Percentiles rank a stretch among this genome's conserved stretches.
Evolutionary conservation across 768 basidiomycete genomes (phyloP).

Genomic region (Lactarius psammicola): DNA sequence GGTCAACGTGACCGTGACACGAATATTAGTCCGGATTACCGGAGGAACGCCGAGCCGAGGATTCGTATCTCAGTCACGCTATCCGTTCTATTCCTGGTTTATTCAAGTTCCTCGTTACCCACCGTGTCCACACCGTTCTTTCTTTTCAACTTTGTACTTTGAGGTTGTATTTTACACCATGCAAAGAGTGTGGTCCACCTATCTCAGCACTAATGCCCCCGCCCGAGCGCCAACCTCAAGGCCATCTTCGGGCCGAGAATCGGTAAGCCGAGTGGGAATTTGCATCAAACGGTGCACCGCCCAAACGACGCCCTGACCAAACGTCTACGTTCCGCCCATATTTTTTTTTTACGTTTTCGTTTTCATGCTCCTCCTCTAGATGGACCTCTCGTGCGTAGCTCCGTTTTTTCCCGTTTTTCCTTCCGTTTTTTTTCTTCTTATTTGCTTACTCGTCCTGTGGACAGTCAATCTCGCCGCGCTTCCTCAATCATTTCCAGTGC

Average conservation of each 20-base stretch:
- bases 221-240: constrained; percentile 5
- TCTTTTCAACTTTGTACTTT: constrained; percentile 9
- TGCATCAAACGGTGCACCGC: neutral
- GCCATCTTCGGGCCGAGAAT: constrained; percentile 15
- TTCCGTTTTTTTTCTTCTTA: neutral
- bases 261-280: constrained; percentile 13
- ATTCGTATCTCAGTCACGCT: too few species aligned
- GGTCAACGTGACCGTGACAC: neutral
- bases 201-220: constrained; percentile 39
- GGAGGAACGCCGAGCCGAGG: too few species aligned
- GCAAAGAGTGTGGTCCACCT: constrained; percentile 55
- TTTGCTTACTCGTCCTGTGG: neutral
- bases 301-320: neutral
- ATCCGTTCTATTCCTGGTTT: neutral
- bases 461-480: constrained; percentile 20
- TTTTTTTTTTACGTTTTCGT: constrained; percentile 1
- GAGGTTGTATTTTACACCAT: constrained; percentile 35
- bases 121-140: neutral
- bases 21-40: neutral
- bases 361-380: constrained; percentile 6
- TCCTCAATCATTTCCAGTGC: constrained; percentile 40
- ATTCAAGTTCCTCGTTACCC: neutral
- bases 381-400: constrained; percentile 25
- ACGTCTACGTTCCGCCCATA: neutral
- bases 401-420: neutral